These are phyloP conservation scores for Hyaloperonospora arabidopsidis DNA, from an alignment of 352 stramenopile species.

Conservation along the genomic window DNA sequence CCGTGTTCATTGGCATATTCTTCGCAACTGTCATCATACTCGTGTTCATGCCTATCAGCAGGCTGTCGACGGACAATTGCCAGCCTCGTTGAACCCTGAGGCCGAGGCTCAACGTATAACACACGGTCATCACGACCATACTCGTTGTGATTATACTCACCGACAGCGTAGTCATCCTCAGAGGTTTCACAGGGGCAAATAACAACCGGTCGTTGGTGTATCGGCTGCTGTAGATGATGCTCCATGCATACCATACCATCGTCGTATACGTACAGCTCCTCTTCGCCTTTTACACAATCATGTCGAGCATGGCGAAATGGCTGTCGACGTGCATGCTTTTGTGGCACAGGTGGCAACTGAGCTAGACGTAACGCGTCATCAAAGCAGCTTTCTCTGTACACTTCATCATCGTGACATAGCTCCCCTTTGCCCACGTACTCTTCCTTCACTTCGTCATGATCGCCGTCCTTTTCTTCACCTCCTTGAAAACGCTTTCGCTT, in stretches of 20 bases:
- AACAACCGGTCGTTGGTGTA: conserved; percentile 7
- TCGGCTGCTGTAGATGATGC: conserved; percentile 4
- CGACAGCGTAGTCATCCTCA: conserved; percentile 15
- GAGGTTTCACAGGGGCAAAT: conserved; percentile 12
- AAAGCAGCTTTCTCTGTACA: conserved; percentile 17
- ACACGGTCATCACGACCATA: conserved; percentile 8
- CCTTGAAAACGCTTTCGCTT: conserved; percentile 35
- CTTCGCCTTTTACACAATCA: conserved; percentile 14
- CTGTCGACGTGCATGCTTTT: conserved; percentile 13
- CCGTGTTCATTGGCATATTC: no score
- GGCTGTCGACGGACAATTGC: conserved; percentile 12
- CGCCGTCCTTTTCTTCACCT: conserved; percentile 13
- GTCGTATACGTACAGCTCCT: conserved; percentile 14
- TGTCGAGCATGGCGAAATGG: conserved; percentile 7
- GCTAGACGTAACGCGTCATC: conserved; percentile 8
- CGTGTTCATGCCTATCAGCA: conserved; percentile 3
- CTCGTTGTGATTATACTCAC: conserved; percentile 8
- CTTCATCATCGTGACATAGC: conserved; percentile 8
- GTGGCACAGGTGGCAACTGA: conserved; percentile 7
- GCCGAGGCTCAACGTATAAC: conserved; percentile 5
- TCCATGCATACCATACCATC: conserved; percentile 8
- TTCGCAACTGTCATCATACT: no score
- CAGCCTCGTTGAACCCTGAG: conserved; percentile 10
- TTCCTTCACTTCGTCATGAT: conserved; percentile 11
- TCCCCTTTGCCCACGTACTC: conserved; percentile 17